phyloP scores from a whole-genome alignment of 2,329 filamentous ascomycete genomes.

The Neofusicoccum kwambonambiense region DNA sequence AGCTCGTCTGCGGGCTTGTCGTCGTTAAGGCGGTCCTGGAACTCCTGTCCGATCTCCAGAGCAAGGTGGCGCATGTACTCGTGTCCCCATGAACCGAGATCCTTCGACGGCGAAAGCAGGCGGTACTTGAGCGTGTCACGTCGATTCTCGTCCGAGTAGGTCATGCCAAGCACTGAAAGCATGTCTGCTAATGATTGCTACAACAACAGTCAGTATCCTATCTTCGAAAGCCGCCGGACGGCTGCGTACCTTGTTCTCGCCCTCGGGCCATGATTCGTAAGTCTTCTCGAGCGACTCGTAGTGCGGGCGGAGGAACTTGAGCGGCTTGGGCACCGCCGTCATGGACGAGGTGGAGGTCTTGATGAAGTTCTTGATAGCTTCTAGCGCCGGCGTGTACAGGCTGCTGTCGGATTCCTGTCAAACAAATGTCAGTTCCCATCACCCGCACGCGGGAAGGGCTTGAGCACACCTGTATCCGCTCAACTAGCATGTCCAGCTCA shows the following conservation, averaged over 20 bases:
- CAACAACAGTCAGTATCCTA: constrained; percentile 22
- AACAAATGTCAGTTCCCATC: constrained; percentile 1
- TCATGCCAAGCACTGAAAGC: constrained; percentile 97
- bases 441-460: not conserved
- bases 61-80: constrained; percentile 97
- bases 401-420: constrained; percentile 72
- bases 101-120: constrained; percentile 81
- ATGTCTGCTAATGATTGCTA: constrained; percentile 83
- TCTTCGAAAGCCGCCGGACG: not conserved
- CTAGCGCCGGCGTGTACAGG: constrained; percentile 88
- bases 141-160: constrained; percentile 92
- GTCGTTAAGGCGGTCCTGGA: constrained; percentile 79
- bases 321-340: constrained; percentile 96
- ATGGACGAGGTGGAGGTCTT: constrained; percentile 99
- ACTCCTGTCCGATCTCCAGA: constrained; percentile 93
- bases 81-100: constrained; percentile 96
- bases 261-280: constrained; percentile 84
- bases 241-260: constrained; percentile 71
- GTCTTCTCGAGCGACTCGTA: constrained; percentile 85
- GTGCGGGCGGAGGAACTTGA: constrained; percentile 96
- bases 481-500: constrained; percentile 96
- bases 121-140: constrained; percentile 96
- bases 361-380: constrained; percentile 97
- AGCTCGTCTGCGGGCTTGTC: constrained; percentile 84
- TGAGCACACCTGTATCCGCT: constrained; percentile 74